A percentile compares a stretch with the other conserved stretches of the same genome.
phyloP scores from a whole-genome alignment of 352 stramenopile species.

The Globisporangium middletonii region DNA sequence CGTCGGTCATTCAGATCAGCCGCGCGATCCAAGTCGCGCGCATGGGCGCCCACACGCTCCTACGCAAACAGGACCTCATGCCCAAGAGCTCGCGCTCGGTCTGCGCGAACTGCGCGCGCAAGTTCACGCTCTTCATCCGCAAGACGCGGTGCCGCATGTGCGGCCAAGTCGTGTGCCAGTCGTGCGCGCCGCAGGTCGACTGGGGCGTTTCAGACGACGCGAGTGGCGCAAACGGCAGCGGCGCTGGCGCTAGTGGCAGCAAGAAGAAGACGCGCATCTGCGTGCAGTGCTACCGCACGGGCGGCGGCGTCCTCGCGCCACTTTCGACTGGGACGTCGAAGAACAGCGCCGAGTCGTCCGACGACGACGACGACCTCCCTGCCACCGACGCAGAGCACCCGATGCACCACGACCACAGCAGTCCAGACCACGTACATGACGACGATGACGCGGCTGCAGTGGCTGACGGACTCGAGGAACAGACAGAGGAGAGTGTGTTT shows the following conservation, averaged over 20 bases:
- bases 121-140: constrained; percentile 65
- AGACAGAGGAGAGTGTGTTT: constrained; percentile 50
- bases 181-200: constrained; percentile 55
- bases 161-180: constrained; percentile 68
- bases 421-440: background rate
- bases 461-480: constrained; percentile 40
- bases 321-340: constrained; percentile 3
- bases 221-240: background rate
- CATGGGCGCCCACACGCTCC: constrained; percentile 49
- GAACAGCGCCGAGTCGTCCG: constrained; percentile 13
- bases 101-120: constrained; percentile 54
- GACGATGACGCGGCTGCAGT: background rate
- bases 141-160: constrained; percentile 72
- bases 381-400: constrained; percentile 14
- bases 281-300: constrained; percentile 38
- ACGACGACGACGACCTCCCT: constrained; percentile 22
- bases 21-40: constrained; percentile 57
- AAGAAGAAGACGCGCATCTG: constrained; percentile 55
- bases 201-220: constrained; percentile 21
- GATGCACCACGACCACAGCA: constrained; percentile 19
- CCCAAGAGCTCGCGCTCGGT: constrained; percentile 50
- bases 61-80: constrained; percentile 62
- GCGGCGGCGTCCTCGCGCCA: constrained; percentile 16
- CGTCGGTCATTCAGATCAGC: constrained; percentile 56
- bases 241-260: background rate